phyloP scores from a whole-genome alignment of 2,329 filamentous ascomycete species.

The Fusarium sambucinum region DNA sequence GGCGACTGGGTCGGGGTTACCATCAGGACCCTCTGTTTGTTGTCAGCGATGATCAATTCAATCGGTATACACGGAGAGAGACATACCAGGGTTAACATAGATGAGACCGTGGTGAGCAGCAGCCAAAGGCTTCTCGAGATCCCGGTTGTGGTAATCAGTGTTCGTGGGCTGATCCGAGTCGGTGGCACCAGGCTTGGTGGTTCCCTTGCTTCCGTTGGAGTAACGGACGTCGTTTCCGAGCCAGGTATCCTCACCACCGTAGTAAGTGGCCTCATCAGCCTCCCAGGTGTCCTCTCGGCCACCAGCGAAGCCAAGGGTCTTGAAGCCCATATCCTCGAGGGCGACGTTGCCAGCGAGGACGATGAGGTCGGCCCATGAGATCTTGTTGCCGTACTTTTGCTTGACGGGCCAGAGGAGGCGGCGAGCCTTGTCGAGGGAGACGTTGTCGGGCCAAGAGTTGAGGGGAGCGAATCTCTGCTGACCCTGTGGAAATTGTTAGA shows the following conservation, averaged over 20 bases:
- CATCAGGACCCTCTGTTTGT: constrained; percentile 83
- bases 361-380: constrained; percentile 82
- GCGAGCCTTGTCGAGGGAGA: constrained; percentile 82
- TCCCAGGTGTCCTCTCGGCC: constrained; percentile 80
- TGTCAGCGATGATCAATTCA: background rate
- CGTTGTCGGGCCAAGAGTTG: constrained; percentile 85
- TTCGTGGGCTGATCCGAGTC: constrained; percentile 22
- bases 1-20: constrained; percentile 75
- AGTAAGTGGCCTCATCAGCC: constrained; percentile 81
- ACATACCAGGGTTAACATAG: constrained; percentile 26
- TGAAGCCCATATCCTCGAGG: constrained; percentile 81
- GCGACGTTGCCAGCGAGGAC: constrained; percentile 81
- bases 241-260: constrained; percentile 80
- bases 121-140: constrained; percentile 76
- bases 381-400: constrained; percentile 86
- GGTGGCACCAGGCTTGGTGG: constrained; percentile 28
- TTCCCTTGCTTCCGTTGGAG: constrained; percentile 66
- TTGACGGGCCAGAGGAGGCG: constrained; percentile 83
- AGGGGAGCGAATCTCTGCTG: constrained; percentile 87
- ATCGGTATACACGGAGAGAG: fast-evolving
- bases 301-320: constrained; percentile 79
- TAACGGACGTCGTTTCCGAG: constrained; percentile 82
- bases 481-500: constrained; percentile 54
- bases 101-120: constrained; percentile 67
- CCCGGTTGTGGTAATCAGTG: constrained; percentile 66